Conservation (phyloP, 306 rosid species). For the Castanospermum australe region DNA sequence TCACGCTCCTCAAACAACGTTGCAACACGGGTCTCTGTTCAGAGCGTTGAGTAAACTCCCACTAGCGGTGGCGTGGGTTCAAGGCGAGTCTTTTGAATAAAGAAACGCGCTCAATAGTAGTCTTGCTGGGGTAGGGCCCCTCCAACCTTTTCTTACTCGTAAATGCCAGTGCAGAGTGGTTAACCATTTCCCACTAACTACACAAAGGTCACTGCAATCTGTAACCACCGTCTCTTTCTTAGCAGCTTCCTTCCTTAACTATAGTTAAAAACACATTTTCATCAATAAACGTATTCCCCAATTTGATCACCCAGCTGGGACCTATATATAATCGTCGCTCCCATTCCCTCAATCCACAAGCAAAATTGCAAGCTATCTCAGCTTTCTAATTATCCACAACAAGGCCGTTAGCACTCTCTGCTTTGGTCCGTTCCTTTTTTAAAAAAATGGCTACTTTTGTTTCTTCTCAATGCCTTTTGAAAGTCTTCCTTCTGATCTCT, state of each 20-base stretch:
- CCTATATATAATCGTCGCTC: conserved; percentile 24
- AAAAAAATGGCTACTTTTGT: conserved; percentile 28
- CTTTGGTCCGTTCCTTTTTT: background rate
- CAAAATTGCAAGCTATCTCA: background rate
- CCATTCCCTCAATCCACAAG: background rate
- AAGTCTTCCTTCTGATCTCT: conserved; percentile 27
- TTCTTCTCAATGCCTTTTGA: background rate
- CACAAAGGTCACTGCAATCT: too few species aligned
- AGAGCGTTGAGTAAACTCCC: conserved; percentile 18
- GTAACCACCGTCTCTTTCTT: background rate
- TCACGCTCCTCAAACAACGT: conserved; percentile 18
- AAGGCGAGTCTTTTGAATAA: background rate
- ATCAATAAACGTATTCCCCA: background rate
- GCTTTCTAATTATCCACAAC: background rate
- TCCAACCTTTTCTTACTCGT: conserved; percentile 22
- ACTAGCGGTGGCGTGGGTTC: background rate
- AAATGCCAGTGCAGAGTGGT: background rate
- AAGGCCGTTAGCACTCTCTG: background rate
- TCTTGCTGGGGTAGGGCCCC: background rate
- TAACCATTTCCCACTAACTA: background rate
- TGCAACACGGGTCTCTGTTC: background rate
- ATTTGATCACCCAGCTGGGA: background rate
- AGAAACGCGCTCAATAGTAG: conserved; percentile 34
- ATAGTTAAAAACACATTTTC: background rate
- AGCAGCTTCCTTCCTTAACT: conserved; percentile 13